A percentile compares a stretch with the other conserved stretches of the same genome.
These are phyloP conservation scores for Eimeria tenella DNA, from an alignment of 169 alveolate genomes.

Conservation along the genomic window DNA sequence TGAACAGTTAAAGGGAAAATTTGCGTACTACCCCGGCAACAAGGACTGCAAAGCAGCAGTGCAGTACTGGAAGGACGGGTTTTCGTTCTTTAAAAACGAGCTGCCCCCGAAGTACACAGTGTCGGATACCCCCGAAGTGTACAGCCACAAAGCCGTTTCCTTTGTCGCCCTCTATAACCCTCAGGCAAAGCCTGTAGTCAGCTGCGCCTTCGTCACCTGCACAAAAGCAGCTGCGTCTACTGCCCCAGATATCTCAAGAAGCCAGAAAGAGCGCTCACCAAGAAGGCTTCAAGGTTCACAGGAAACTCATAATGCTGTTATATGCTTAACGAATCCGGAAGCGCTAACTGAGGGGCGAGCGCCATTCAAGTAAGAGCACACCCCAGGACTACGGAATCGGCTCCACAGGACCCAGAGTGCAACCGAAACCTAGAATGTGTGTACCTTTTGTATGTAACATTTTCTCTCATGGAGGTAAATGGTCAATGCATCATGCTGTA, in stretches of 20 bases:
- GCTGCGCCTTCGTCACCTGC: slow-evolving; percentile 33
- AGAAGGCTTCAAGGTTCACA: background rate
- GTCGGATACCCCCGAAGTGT: background rate
- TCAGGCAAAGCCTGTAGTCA: background rate
- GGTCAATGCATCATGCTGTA: too few species aligned
- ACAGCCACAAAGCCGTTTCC: background rate
- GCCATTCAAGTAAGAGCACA: too few species aligned
- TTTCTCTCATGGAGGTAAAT: too few species aligned
- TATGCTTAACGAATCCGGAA: too few species aligned
- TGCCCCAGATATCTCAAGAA: too few species aligned
- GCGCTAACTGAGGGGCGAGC: too few species aligned
- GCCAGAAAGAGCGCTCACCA: too few species aligned
- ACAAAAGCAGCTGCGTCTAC: background rate
- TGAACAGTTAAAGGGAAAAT: background rate
- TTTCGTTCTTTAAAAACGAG: background rate
- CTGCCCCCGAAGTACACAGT: slow-evolving; percentile 4
- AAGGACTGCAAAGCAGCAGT: slow-evolving; percentile 46
- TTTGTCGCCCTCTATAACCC: slow-evolving; percentile 62
- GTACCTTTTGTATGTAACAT: too few species aligned
- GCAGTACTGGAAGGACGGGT: slow-evolving; percentile 9
- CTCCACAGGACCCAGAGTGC: too few species aligned
- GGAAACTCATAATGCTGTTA: too few species aligned
- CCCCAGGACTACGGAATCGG: too few species aligned
- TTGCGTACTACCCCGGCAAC: background rate
- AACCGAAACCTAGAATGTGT: too few species aligned